Evolutionary conservation across 768 basidiomycete species (phyloP).

Genomic region (Amylocystis lapponica): DNA sequence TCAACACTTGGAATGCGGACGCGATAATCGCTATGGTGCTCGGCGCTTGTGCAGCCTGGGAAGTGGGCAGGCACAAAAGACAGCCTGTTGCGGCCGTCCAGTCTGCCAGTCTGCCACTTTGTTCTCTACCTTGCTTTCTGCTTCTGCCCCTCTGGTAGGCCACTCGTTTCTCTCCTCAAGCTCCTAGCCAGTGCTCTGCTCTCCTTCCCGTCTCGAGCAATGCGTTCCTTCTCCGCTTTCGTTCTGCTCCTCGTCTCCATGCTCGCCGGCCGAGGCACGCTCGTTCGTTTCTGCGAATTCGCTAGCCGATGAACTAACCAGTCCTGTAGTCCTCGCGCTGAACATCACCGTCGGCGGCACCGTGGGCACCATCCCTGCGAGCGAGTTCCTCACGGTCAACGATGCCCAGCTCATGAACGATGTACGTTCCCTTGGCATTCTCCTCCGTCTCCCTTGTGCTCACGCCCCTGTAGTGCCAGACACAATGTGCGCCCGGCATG

Average conservation of each 20-base stretch:
- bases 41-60: not conserved
- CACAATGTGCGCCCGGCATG: constrained; percentile 22
- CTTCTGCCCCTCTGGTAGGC: constrained; percentile 6
- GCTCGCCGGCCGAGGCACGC: constrained; percentile 6
- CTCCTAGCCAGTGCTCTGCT: not conserved
- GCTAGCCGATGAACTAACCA: not conserved
- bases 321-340: constrained; percentile 40
- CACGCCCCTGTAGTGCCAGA: constrained; percentile 24
- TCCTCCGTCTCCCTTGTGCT: constrained; percentile 20
- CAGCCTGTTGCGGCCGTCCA: not conserved
- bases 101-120: not conserved
- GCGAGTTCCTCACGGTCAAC: constrained; percentile 39
- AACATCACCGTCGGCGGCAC: constrained; percentile 39
- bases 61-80: not conserved
- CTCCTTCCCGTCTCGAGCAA: not conserved
- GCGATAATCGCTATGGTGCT: constrained; percentile 6
- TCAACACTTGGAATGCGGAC: not conserved
- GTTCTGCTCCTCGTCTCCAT: constrained; percentile 1
- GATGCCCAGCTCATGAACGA: constrained; percentile 23
- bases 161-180: not conserved
- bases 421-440: constrained; percentile 18
- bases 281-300: not conserved
- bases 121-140: not conserved
- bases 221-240: constrained; percentile 3
- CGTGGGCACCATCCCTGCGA: constrained; percentile 32